Evolutionary conservation across 805 yeast species (phyloP), one percentile per base, ranked within the genome.

Genomic region (Schizosaccharomyces osmophilus): DNA sequence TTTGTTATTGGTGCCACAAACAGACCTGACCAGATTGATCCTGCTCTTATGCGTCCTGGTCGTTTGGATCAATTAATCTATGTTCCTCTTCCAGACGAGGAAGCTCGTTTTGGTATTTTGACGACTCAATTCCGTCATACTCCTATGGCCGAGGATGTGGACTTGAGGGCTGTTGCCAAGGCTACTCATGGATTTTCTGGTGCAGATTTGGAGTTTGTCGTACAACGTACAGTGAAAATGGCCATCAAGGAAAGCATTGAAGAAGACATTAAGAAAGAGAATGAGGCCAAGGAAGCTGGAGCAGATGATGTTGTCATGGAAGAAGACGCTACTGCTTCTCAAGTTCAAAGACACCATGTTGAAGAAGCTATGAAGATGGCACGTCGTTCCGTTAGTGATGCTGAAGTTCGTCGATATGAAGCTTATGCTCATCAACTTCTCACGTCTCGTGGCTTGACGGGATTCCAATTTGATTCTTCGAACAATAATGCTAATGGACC

Each of bases 321-420:
- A 64, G 87, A 81, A 73, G 86, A 81, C 68, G 98, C 93, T 72
- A 87, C 95, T 39, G 99, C 93, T 67, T 98, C 99, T 69, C 93
- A 74, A 73, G 90, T 93, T 69, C 86, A 95, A 39, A 85, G 84
- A 71, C 84, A 83, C 61, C 99, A 93, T 73, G 88, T 93, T 69
- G 96, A 93, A 74, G 97, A 93, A 78, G 99, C 99, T 59, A 93
- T 93, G 99, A 89, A 90, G 82, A 88, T 97, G 1, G 99, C 98
- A 61, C 85, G 88, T 74, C 85, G 97, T 69, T 89, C 97, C 62
- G 99, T 93, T 59, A 83, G 94, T 51, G 97, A 94, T 70, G 86
- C 96, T 48, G 98, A 93, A 75, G 79, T 93, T 70, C 93, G 99
- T 75, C 89, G 98, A 75, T 93, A 93, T 73, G 98, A 93, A 77